A percentile compares a stretch with the other conserved stretches of the same genome.
Conservation (phyloP, 371 early-diverging fungal genomes). For the Apophysomyces variabilis region DNA sequence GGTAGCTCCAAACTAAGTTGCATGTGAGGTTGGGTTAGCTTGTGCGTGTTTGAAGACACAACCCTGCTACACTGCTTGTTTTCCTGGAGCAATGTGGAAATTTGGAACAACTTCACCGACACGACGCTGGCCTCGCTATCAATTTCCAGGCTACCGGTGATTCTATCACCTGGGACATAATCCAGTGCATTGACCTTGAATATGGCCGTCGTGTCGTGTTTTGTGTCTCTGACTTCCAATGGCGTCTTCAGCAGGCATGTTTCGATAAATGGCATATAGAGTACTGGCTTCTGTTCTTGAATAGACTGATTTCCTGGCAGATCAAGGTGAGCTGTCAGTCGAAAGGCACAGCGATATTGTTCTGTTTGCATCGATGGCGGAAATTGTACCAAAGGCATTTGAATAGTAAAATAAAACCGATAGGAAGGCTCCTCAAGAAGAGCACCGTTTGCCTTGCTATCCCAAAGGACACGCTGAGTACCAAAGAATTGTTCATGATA, state of each 20-base stretch:
- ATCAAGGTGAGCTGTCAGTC: conserved; percentile 34
- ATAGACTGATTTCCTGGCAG: conserved; percentile 12
- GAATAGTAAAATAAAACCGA: conserved; percentile 42
- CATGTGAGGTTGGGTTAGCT: conserved; percentile 14
- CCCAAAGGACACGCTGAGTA: conserved; percentile 43
- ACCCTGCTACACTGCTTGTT: conserved; percentile 17
- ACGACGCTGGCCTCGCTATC: background rate
- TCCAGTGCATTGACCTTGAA: conserved; percentile 28
- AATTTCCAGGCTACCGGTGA: conserved; percentile 3
- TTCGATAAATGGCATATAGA: conserved; percentile 45
- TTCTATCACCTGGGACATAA: conserved; percentile 38
- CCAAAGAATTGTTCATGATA: conserved; percentile 29
- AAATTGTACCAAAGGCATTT: conserved; percentile 46
- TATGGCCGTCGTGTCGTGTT: background rate
- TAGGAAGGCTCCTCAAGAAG: conserved; percentile 20
- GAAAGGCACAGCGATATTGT: conserved; percentile 31
- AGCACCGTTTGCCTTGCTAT: conserved; percentile 28
- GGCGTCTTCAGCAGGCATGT: conserved; percentile 37
- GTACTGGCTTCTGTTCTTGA: conserved; percentile 14
- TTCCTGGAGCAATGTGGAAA: conserved; percentile 20
- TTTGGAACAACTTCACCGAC: conserved; percentile 8
- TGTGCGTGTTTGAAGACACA: conserved; percentile 21
- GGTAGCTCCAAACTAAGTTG: conserved; percentile 27
- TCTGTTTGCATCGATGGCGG: conserved; percentile 38
- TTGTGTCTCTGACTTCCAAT: conserved; percentile 12